Base-by-base conservation (phyloP, 2,329 filamentous ascomycete genomes). In the Sphaerulina musiva region DNA sequence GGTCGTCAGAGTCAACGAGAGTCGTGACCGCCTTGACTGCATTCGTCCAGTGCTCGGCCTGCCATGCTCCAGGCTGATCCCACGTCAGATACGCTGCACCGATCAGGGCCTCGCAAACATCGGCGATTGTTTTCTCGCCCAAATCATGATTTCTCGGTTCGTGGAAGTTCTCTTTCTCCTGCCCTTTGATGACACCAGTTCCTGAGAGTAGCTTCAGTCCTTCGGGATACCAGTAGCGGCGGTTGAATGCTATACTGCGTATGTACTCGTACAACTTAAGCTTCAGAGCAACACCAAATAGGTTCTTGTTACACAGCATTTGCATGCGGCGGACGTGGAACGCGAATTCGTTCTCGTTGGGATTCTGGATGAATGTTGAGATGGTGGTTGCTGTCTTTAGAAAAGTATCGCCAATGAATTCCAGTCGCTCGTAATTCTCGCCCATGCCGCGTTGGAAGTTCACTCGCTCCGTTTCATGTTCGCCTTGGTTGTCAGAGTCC, bases 361-460 rank as follows among this genome's bases (percentile, higher is more conserved):
- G 89, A 17, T 87, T 83, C 29, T 83, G 78, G 0, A 86, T 85
- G 67, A 87, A 97, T 0, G 95, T 76, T 0, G 90, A 84, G 50
- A 98, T 90, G 0, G 91, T 92, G 0, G 92, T 96, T 9, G 88
- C 89, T 84, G 96, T 92, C 72, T 98, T 98, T 55, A 98, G 77
- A 65, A 96, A 95, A 34, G 86, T 87, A 68, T 98, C 93, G 0
- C 93, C 93, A 2, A 97, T 78, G 56, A 96, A 95, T 65, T 98
- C 93, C 0, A 97, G 78, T 10, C 93, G 82, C 69, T 98, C 93
- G 64, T 98, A 98, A 63, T 97, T 97, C 39, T 85, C 85, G 1
- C 90, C 89, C 89, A 95, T 95, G 2, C 90, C 91, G 46, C 80
- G 76, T 62, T 90, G 87, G 45, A 91, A 83, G 61, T 90, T 87